Evolutionary conservation across 2,329 filamentous ascomycete species (phyloP).

Genomic region (Colletotrichum endophyticum): DNA sequence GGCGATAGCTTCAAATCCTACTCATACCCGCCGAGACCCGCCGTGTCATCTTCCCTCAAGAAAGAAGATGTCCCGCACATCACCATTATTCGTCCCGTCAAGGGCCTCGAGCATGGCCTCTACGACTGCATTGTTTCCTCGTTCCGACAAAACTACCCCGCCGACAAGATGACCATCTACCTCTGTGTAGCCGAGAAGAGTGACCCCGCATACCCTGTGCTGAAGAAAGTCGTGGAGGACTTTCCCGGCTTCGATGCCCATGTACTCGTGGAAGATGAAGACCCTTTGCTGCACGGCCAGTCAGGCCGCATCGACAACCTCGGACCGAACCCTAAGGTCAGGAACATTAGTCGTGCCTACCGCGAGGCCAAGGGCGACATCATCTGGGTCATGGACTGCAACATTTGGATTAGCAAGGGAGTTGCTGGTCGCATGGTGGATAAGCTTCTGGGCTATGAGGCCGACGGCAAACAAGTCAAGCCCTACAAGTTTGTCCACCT

Average conservation of each 20-base stretch:
- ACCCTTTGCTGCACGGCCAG: slow-evolving; percentile 68
- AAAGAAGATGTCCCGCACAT: slow-evolving; percentile 73
- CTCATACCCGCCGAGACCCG: slow-evolving; percentile 51
- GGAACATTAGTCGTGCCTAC: slow-evolving; percentile 94
- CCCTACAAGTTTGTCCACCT: slow-evolving; percentile 95
- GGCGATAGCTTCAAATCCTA: slow-evolving; percentile 54
- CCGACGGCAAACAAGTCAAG: slow-evolving; percentile 49
- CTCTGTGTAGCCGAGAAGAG: slow-evolving; percentile 79
- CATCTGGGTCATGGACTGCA: slow-evolving; percentile 95
- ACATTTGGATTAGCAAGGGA: slow-evolving; percentile 85
- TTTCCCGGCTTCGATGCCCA: slow-evolving; percentile 74
- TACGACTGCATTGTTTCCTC: slow-evolving; percentile 92
- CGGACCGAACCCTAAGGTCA: slow-evolving; percentile 97
- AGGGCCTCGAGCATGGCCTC: slow-evolving; percentile 86
- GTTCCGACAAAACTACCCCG: slow-evolving; percentile 82
- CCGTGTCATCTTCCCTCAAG: slow-evolving; percentile 56
- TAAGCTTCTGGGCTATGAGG: slow-evolving; percentile 72
- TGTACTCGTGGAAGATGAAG: slow-evolving; percentile 82
- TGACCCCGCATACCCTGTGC: slow-evolving; percentile 79
- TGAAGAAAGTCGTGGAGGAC: slow-evolving; percentile 74
- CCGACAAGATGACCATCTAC: slow-evolving; percentile 75
- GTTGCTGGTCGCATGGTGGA: slow-evolving; percentile 90
- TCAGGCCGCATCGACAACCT: slow-evolving; percentile 61
- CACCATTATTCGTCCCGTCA: slow-evolving; percentile 91
- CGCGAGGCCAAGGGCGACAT: slow-evolving; percentile 86